Evolutionary conservation across 2,329 filamentous ascomycete species (phyloP).

Genomic region (Monosporascus cannonballus): DNA sequence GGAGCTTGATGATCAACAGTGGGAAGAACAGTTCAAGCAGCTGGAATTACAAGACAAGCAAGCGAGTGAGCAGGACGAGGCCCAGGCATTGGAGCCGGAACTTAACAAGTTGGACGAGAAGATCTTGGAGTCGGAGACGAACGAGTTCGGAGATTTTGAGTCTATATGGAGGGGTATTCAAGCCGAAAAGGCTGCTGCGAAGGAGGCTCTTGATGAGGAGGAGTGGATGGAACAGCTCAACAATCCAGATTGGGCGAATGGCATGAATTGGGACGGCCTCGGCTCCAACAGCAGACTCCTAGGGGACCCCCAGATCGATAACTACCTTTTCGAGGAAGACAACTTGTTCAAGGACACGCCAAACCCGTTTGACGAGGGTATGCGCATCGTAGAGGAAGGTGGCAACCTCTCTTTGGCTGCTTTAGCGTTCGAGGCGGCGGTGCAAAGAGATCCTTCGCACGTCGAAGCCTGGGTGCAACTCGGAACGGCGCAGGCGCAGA

Average conservation of each 20-base stretch:
- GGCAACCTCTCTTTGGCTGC: slow-evolving; percentile 92
- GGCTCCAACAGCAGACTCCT: slow-evolving; percentile 32
- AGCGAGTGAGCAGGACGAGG: slow-evolving; percentile 52
- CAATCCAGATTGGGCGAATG: slow-evolving; percentile 70
- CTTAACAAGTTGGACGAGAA: slow-evolving; percentile 75
- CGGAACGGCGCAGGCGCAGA: slow-evolving; percentile 89
- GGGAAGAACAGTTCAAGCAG: slow-evolving; percentile 94
- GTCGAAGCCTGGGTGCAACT: slow-evolving; percentile 91
- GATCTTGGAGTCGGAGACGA: slow-evolving; percentile 60
- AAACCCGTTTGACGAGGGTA: slow-evolving; percentile 88
- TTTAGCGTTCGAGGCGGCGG: slow-evolving; percentile 90
- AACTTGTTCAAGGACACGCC: slow-evolving; percentile 78
- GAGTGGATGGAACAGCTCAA: slow-evolving; percentile 63
- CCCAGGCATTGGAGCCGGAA: slow-evolving; percentile 72
- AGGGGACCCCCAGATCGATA: slow-evolving; percentile 71
- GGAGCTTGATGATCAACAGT: slow-evolving; percentile 87
- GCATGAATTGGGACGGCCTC: slow-evolving; percentile 60
- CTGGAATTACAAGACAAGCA: slow-evolving; percentile 46
- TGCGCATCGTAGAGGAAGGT: slow-evolving; percentile 87
- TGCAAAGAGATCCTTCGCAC: slow-evolving; percentile 82
- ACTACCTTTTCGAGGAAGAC: slow-evolving; percentile 92
- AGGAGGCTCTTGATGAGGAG: slow-evolving; percentile 60
- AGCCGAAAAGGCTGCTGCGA: slow-evolving; percentile 65
- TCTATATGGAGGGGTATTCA: slow-evolving; percentile 80
- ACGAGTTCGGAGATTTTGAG: slow-evolving; percentile 82